Conservation (phyloP, 2,329 filamentous ascomycete species). For the Colletotrichum brevisporum region DNA sequence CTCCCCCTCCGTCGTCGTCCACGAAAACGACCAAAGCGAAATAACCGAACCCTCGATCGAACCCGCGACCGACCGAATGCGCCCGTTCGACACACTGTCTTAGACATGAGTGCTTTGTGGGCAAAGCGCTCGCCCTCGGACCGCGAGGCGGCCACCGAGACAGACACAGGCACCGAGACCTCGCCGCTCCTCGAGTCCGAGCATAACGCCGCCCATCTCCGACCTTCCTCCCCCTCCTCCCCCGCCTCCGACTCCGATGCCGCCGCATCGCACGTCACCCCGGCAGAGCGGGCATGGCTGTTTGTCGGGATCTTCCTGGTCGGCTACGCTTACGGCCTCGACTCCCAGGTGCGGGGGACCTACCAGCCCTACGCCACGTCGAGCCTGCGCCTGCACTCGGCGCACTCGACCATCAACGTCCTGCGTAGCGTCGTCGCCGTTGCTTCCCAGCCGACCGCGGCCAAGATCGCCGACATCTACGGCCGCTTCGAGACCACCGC, state of each 20-base stretch:
- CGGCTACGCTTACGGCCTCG: conserved; percentile 72
- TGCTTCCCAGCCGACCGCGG: conserved; percentile 70
- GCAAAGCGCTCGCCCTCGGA: conserved; percentile 14
- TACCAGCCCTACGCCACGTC: conserved; percentile 71
- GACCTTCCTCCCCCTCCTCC: background rate
- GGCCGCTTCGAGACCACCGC: conserved; percentile 72
- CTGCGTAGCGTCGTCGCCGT: conserved; percentile 72
- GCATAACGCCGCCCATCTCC: conserved; percentile 17
- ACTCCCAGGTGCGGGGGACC: conserved; percentile 64
- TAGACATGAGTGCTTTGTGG: conserved; percentile 25
- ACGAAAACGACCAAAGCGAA: background rate
- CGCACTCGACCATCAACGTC: conserved; percentile 71
- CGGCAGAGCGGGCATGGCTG: conserved; percentile 62
- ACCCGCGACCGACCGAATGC: conserved; percentile 5
- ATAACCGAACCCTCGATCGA: background rate
- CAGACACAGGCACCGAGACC: conserved; percentile 4
- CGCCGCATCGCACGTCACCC: conserved; percentile 52
- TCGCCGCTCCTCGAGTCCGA: conserved; percentile 34
- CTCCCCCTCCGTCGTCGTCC: background rate
- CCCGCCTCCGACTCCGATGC: background rate
- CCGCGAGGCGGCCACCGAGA: background rate
- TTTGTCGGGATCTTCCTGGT: conserved; percentile 72
- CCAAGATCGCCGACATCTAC: conserved; percentile 75
- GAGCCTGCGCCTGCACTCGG: conserved; percentile 65
- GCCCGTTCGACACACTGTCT: background rate